Conservation (phyloP, 495 filamentous ascomycete genomes). For the Annulohypoxylon nitens region DNA sequence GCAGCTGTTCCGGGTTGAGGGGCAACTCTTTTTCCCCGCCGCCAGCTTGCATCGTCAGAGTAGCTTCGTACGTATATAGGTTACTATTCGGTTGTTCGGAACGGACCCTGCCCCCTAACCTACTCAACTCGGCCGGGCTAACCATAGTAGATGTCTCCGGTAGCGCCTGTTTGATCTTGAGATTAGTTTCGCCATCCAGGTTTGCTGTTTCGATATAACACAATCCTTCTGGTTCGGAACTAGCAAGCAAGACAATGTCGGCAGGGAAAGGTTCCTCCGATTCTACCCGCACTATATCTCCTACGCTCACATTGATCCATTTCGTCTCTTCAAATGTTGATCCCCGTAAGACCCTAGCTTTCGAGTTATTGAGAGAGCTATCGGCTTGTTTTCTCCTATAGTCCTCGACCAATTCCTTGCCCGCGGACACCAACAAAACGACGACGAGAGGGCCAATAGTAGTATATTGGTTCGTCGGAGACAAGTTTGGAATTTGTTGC, state of each 20-base stretch:
- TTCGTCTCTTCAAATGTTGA: constrained; percentile 86
- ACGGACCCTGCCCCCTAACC: constrained; percentile 85
- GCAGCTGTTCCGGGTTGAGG: constrained; percentile 74
- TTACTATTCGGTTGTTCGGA: constrained; percentile 99
- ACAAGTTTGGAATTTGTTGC: constrained; percentile 95
- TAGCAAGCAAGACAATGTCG: constrained; percentile 90
- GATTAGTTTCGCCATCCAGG: constrained; percentile 96
- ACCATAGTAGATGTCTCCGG: constrained; percentile 93
- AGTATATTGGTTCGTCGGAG: constrained; percentile 93
- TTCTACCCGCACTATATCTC: constrained; percentile 94
- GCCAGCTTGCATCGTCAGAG: constrained; percentile 90
- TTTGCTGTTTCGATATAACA: constrained; percentile 99
- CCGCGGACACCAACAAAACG: constrained; percentile 92
- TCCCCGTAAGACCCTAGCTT: constrained; percentile 84
- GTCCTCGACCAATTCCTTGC: constrained; percentile 95
- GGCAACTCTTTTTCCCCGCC: constrained; percentile 91
- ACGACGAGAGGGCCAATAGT: constrained; percentile 93
- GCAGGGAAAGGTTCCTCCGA: constrained; percentile 97
- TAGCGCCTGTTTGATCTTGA: constrained; percentile 99
- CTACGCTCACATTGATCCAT: constrained; percentile 94
- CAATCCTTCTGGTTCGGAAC: constrained; percentile 95
- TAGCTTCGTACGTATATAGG: constrained; percentile 98
- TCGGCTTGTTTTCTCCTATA: constrained; percentile 91
- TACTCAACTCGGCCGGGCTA: constrained; percentile 85
- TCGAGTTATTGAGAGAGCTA: constrained; percentile 87